Evolutionary conservation across 306 rosid genomes (phyloP), one percentile per base, ranked within the genome.

Genomic region (Acacia acuminata): DNA sequence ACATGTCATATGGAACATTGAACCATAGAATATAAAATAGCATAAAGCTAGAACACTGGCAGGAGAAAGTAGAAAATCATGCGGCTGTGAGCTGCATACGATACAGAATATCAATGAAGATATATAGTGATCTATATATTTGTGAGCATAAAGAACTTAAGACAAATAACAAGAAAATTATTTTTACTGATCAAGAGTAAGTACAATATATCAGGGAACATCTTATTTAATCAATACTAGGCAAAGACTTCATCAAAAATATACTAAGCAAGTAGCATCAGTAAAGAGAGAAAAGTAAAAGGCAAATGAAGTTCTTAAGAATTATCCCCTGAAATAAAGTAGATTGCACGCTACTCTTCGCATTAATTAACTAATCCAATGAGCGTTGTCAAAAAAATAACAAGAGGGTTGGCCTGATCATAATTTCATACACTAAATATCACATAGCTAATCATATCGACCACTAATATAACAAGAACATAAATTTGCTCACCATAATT

Each of bases 401-500:
- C 50, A 76, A 42, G 47, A 68, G 53, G 36, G 60, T 76, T 63
- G 17, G 11, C 73, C 75, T 17, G 15, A 77, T 20, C 25, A 68
- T 20, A 40, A 63, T 50, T 72, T 70, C 27, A 50, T 71, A 42
- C 47, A 42, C 45, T 34, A 79, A 67, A 17, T 32, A 75, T n/a
- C 50, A 76, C 42, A 40, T 22, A n/a, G 70, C 70, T 58, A 76
- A 71, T 45, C 64, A 81, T 17, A 76, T 55, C 66, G 45, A 22
- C 44, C 45, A 50, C 53, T 34, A 10, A 56, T 47, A 63, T 81
- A 76, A 78, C 51, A 25, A 25, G 66, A 86, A 75, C 12, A 36
- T 30, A 68, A 48, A 77, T 83, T 17, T 68, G 86, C 88, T 81
- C 76, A 96, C 99, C 99, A 78, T 92, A 91, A 83, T 79, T 96